Conservation (phyloP, 495 filamentous ascomycete genomes). For the Cenococcum geophilum region DNA sequence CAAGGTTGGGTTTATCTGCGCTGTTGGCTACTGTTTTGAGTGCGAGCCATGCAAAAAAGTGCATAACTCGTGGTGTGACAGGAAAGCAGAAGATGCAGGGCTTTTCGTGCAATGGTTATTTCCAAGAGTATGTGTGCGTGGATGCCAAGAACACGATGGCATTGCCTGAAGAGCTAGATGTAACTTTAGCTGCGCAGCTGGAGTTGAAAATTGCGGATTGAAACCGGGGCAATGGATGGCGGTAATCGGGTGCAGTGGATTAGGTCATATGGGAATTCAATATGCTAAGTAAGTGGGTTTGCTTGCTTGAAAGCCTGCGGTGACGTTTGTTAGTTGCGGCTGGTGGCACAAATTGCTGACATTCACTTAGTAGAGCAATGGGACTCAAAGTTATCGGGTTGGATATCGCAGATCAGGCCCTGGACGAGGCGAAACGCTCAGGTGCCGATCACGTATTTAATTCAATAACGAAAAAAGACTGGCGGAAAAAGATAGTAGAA, state of each 20-base stretch:
- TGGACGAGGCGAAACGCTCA: conserved; percentile 29
- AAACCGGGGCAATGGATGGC: conserved; percentile 32
- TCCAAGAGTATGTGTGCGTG: conserved; percentile 33
- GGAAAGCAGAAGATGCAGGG: conserved; percentile 33
- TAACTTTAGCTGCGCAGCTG: conserved; percentile 31
- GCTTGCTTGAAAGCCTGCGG: background rate
- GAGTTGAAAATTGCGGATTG: conserved; percentile 25
- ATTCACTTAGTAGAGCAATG: conserved; percentile 18
- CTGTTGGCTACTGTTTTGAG: conserved; percentile 34
- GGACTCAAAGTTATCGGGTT: conserved; percentile 34
- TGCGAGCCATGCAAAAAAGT: conserved; percentile 26
- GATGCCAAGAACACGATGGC: conserved; percentile 28
- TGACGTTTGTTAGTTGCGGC: background rate
- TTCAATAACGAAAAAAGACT: conserved; percentile 29
- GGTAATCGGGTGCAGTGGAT: conserved; percentile 32
- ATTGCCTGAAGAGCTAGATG: conserved; percentile 31
- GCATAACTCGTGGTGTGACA: conserved; percentile 23
- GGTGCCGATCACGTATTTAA: conserved; percentile 35
- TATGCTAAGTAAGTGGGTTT: conserved; percentile 29
- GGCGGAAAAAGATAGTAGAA: conserved; percentile 26
- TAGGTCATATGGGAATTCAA: conserved; percentile 33
- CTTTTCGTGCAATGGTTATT: conserved; percentile 32
- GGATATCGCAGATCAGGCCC: conserved; percentile 29
- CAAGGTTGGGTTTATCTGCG: conserved; percentile 29
- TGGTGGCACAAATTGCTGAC: background rate